Conservation (phyloP, 179 eudicot genomes). For the Corrigiola litoralis region DNA sequence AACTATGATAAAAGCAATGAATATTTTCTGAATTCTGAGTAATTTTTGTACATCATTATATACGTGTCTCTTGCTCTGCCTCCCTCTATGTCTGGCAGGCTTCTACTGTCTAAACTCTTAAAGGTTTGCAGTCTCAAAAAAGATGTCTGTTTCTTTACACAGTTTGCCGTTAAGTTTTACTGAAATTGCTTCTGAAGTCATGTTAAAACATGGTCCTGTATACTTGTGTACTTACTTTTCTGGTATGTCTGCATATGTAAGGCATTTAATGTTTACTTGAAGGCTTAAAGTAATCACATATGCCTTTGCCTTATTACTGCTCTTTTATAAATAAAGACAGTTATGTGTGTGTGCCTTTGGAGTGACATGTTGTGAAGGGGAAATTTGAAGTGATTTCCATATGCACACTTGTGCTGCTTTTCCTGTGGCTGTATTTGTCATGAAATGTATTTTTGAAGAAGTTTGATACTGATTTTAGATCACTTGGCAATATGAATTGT, state of each 20-base stretch:
- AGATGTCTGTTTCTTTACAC: background rate
- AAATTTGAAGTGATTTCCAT: background rate
- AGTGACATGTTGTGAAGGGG: background rate
- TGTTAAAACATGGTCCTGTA: background rate
- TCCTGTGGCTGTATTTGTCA: background rate
- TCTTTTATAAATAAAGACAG: background rate
- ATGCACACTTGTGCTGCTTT: background rate
- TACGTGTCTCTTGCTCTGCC: background rate
- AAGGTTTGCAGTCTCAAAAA: background rate
- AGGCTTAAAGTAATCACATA: background rate
- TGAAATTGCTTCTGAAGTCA: background rate
- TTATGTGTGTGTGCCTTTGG: background rate
- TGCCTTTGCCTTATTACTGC: background rate
- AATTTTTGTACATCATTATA: conserved; percentile 10
- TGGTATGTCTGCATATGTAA: conserved; percentile 7
- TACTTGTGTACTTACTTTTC: background rate
- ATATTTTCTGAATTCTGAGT: conserved; percentile 22
- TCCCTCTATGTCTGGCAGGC: background rate
- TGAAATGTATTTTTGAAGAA: conserved; percentile 10
- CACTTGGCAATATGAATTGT: conserved; percentile 16
- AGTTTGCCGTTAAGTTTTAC: background rate
- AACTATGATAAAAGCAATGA: conserved; percentile 32
- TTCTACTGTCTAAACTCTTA: background rate
- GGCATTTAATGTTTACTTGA: background rate
- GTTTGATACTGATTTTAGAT: conserved; percentile 5